Evolutionary conservation across 2,329 filamentous ascomycete species (phyloP).

Genomic region (Venturia effusa): DNA sequence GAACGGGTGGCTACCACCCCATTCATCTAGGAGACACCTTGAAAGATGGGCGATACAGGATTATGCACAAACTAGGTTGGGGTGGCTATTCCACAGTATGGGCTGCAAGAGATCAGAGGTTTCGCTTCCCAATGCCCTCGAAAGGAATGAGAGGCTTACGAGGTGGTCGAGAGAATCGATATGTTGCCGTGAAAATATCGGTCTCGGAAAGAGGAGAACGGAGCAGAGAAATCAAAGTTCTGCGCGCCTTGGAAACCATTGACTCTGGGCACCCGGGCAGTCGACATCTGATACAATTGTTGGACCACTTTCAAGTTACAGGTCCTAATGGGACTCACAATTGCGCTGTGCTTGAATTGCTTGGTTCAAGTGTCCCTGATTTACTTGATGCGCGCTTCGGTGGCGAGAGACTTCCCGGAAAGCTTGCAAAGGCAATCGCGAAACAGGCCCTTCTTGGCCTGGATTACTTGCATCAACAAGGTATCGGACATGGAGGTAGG

Average conservation of each 20-base stretch:
- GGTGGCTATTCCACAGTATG: constrained; percentile 9
- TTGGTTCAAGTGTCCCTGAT: constrained; percentile 30
- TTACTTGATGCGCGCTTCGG: constrained; percentile 22
- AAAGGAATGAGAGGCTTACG: constrained; percentile 11
- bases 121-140: background rate
- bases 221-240: constrained; percentile 15
- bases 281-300: constrained; percentile 24
- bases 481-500: constrained; percentile 21
- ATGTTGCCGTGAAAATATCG: constrained; percentile 20
- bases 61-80: constrained; percentile 8
- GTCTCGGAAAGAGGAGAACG: constrained; percentile 12
- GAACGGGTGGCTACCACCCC: constrained; percentile 16
- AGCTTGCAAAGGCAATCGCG: constrained; percentile 26
- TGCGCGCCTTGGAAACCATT: constrained; percentile 13
- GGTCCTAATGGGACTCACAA: constrained; percentile 36
- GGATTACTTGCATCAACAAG: constrained; percentile 16
- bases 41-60: constrained; percentile 15
- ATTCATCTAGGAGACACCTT: constrained; percentile 16
- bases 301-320: constrained; percentile 27
- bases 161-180: constrained; percentile 12
- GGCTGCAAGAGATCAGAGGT: constrained; percentile 15
- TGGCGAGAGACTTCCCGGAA: constrained; percentile 26
- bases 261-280: constrained; percentile 14
- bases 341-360: constrained; percentile 34
- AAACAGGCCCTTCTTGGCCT: constrained; percentile 17